These are phyloP conservation scores for Byssochlamys sp. DNA, from an alignment of 2,329 filamentous ascomycete genomes.

Conservation along the genomic window DNA sequence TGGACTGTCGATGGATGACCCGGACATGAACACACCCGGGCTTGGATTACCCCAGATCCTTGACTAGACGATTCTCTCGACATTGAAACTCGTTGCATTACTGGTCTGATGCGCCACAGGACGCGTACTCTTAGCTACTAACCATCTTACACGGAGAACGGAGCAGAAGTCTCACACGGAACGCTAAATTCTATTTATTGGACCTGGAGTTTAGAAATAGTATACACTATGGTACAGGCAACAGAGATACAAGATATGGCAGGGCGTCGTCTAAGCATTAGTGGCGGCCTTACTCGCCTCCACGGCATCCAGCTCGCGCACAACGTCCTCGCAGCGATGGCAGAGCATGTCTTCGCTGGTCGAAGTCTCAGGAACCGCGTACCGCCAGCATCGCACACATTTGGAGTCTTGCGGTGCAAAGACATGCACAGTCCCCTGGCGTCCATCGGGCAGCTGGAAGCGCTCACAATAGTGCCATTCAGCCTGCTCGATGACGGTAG, in stretches of 20 bases:
- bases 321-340: constrained; percentile 59
- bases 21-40: background rate
- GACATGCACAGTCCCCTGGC: constrained; percentile 28
- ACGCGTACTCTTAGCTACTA: background rate
- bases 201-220: background rate
- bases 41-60: background rate
- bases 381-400: constrained; percentile 84
- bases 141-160: background rate
- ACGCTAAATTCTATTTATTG: background rate
- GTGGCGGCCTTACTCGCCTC: background rate
- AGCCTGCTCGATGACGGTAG: constrained; percentile 19
- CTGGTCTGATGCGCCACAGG: background rate
- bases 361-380: constrained; percentile 47
- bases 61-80: background rate
- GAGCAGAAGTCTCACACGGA: background rate
- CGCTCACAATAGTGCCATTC: constrained; percentile 36
- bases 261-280: background rate
- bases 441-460: constrained; percentile 28
- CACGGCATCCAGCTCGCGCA: constrained; percentile 33
- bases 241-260: background rate
- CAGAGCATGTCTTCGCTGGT: constrained; percentile 57
- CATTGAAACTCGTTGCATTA: background rate
- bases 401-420: constrained; percentile 52
- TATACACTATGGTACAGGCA: background rate
- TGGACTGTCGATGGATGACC: background rate